Evolutionary conservation across 2,329 filamentous ascomycete species (phyloP).

Genomic region (Nemania sp.): DNA sequence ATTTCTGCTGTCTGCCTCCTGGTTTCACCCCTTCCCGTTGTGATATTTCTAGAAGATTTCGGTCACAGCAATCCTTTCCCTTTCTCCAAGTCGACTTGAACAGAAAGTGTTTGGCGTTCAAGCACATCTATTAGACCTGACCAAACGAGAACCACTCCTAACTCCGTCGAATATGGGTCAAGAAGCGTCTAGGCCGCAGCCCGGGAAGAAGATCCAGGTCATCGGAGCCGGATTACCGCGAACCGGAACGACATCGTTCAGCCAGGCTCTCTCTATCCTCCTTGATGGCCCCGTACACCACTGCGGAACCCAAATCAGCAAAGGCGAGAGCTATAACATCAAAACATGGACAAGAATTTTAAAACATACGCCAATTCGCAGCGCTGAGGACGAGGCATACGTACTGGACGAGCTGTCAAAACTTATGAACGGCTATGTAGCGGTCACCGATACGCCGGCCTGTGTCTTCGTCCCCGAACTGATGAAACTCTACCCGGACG

Average conservation of each 20-base stretch:
- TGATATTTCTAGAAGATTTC: background rate
- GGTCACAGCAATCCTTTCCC: too few species aligned
- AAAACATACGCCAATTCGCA: constrained; percentile 23
- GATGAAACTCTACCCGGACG: constrained; percentile 35
- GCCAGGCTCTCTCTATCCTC: constrained; percentile 32
- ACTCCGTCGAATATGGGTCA: constrained; percentile 34
- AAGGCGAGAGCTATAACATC: constrained; percentile 26
- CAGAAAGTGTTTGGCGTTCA: too few species aligned
- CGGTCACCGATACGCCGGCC: constrained; percentile 34
- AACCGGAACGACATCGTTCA: constrained; percentile 34
- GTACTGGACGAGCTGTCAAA: constrained; percentile 20
- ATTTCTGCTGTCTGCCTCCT: background rate
- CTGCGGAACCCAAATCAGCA: constrained; percentile 31
- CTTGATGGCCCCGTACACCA: constrained; percentile 33
- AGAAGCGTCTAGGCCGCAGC: constrained; percentile 31
- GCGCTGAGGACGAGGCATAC: constrained; percentile 23
- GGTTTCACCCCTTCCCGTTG: background rate
- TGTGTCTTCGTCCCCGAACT: constrained; percentile 36
- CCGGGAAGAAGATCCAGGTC: constrained; percentile 30
- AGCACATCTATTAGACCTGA: too few species aligned
- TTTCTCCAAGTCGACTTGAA: too few species aligned
- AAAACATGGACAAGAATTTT: constrained; percentile 31
- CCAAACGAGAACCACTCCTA: too few species aligned
- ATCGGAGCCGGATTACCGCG: constrained; percentile 34
- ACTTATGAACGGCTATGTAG: constrained; percentile 36